Evolutionary conservation across 139 green algal species (phyloP).

Genomic region (Picocystis salinarum): DNA sequence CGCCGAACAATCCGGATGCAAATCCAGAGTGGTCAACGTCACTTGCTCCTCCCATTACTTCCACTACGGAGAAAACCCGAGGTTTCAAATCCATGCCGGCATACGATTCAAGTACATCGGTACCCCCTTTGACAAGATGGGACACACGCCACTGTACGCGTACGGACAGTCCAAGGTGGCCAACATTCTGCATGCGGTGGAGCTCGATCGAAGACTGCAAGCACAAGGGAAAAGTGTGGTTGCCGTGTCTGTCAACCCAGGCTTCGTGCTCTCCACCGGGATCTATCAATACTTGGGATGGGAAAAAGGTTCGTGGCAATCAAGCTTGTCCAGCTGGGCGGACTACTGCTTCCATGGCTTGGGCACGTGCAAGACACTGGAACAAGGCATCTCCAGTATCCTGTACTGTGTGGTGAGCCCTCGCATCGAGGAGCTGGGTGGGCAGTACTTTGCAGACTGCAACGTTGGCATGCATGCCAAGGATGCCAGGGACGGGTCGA

Average conservation of each 20-base stretch:
- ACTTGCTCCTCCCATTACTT: conserved; percentile 14
- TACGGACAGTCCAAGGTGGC: conserved; percentile 36
- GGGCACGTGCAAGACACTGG: conserved; percentile 6
- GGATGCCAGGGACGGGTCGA: background rate
- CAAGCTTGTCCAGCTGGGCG: background rate
- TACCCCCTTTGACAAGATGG: no score
- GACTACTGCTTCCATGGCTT: background rate
- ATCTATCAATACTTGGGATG: background rate
- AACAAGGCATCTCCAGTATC: conserved; percentile 22
- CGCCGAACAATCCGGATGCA: background rate
- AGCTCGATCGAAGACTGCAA: conserved; percentile 3
- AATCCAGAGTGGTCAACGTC: conserved; percentile 12
- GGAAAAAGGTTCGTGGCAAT: background rate
- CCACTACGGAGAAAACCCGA: conserved; percentile 3
- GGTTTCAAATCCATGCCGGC: conserved; percentile 4
- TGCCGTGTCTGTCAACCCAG: background rate
- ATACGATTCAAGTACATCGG: background rate
- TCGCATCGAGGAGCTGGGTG: background rate
- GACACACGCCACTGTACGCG: conserved; percentile 9
- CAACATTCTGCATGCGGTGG: conserved; percentile 28
- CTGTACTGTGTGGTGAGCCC: conserved; percentile 15
- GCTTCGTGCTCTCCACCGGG: background rate
- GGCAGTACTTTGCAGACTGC: conserved; percentile 22
- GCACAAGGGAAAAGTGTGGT: background rate
- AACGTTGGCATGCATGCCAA: background rate